phyloP scores from a whole-genome alignment of 1,284 basidiomycete genomes.

The Ustilago lituana region DNA sequence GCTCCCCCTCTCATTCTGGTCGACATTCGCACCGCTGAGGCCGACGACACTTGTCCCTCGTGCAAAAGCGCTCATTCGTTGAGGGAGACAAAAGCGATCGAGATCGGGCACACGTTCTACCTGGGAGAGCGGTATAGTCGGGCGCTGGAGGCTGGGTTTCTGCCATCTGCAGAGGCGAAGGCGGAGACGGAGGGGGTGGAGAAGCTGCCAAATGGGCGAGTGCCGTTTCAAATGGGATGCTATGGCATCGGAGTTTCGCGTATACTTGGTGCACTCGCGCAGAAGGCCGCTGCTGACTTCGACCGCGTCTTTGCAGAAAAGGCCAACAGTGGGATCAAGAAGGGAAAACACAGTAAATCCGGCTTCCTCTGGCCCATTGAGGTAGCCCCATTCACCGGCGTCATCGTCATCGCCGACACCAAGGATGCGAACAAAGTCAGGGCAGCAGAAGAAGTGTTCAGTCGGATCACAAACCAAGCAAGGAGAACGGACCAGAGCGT shows the following conservation, averaged over 20 bases:
- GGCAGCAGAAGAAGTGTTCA: constrained; percentile 3
- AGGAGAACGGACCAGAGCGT: background rate
- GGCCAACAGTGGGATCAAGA: background rate
- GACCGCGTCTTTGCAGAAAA: background rate
- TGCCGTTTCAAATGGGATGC: constrained; percentile 68
- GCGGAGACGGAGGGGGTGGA: constrained; percentile 2
- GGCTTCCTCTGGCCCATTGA: constrained; percentile 62
- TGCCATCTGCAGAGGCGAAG: constrained; percentile 1
- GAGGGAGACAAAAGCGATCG: constrained; percentile 58
- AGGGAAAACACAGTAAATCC: constrained; percentile 9
- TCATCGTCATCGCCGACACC: constrained; percentile 21
- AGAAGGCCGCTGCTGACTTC: constrained; percentile 26
- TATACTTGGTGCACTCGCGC: constrained; percentile 66
- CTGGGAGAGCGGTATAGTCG: constrained; percentile 66
- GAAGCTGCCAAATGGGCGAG: constrained; percentile 19
- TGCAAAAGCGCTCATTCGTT: constrained; percentile 54
- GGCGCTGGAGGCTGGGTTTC: constrained; percentile 56
- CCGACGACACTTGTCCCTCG: constrained; percentile 48
- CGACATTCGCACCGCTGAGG: constrained; percentile 40
- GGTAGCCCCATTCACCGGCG: constrained; percentile 56
- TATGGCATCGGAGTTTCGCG: constrained; percentile 68
- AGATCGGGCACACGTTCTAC: constrained; percentile 68
- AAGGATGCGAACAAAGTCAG: constrained; percentile 7
- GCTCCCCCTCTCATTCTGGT: constrained; percentile 23
- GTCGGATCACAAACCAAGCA: background rate